Base-by-base conservation (phyloP, 768 basidiomycete species). In the Crucibulum laeve region DNA sequence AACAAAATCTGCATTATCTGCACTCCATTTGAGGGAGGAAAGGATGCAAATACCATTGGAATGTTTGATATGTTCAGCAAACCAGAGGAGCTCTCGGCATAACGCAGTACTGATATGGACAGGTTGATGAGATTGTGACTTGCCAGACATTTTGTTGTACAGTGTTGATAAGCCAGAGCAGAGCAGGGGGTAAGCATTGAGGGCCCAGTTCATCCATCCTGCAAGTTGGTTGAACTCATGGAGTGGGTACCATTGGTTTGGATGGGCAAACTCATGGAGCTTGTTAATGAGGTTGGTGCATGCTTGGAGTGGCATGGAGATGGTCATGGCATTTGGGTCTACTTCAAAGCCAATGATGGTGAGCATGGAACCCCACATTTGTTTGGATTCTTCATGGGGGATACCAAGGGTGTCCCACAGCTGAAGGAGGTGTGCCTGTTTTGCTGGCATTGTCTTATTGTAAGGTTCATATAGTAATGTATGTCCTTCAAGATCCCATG, bases 361-460 rank as follows among this genome's bases (percentile, higher is more conserved):
- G 11, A 74, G 58, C 0, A 24, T 5, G 0, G 28, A 5, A 0
- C 67, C 69, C n/a, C 15, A 63, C 0, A 68, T 6, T 47, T 76
- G 74, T 44, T 75, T 76, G 3, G 39, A 25, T 10, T 54, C 43
- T 11, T 68, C 59, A 49, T 74, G 69, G 0, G 68, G 69, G 7
- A 72, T 53, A 0, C 65, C 60, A 11, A 73, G 49, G 1, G 56
- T 35, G 49, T 75, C 72, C 62, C 65, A 73, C 1, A 74, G 58
- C 2, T 25, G 28, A 0, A 76, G 63, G 1, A 73, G 56, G 2
- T 28, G 19, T 2, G 44, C 56, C 50, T 74, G 73, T 6, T 56
- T 52, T 0, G 41, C 5, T 0, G 71, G 71, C 14, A 62, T 44
- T 11, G 18, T 28, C 1, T 23, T 33, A 3, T 50, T 34, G 51